Conservation (phyloP, 331 rosid genomes). For the Cydonia oblonga region DNA sequence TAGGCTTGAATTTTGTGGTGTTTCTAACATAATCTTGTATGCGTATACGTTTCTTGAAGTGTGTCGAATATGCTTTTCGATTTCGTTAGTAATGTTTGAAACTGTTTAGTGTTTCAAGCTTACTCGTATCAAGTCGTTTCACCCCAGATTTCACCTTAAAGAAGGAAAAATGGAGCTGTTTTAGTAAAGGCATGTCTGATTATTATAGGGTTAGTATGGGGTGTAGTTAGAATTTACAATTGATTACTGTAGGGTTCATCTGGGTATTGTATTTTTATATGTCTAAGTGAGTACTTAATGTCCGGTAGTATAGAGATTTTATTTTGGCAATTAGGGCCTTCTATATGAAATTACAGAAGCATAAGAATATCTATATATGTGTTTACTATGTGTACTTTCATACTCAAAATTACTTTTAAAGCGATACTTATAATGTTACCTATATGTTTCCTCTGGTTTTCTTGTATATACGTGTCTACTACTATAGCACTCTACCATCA, state of each 20-base stretch:
- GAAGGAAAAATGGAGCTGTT: background rate
- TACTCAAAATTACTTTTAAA: constrained; percentile 40
- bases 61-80: background rate
- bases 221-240: background rate
- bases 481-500: constrained; percentile 89
- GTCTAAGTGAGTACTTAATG: background rate
- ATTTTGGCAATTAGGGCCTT: constrained; percentile 8
- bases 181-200: background rate
- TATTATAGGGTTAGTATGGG: too few relatives aligned
- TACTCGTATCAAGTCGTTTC: background rate
- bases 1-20: background rate
- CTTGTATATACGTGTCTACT: constrained; percentile 56
- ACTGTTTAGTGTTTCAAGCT: background rate
- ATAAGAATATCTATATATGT: constrained; percentile 12
- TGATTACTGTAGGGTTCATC: background rate
- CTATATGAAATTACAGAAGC: constrained; percentile 3
- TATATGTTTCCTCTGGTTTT: constrained; percentile 49
- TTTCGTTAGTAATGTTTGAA: background rate
- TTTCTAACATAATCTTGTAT: background rate
- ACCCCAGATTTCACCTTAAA: background rate
- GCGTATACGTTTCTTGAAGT: background rate
- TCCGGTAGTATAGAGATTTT: background rate
- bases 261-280: background rate
- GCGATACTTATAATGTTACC: constrained; percentile 50
- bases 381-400: constrained; percentile 13